A percentile compares a stretch with the other conserved stretches of the same genome.
Evolutionary conservation across 192 early-diverging fungal species (phyloP).

Genomic region (Phlyctochytrium bullatum): DNA sequence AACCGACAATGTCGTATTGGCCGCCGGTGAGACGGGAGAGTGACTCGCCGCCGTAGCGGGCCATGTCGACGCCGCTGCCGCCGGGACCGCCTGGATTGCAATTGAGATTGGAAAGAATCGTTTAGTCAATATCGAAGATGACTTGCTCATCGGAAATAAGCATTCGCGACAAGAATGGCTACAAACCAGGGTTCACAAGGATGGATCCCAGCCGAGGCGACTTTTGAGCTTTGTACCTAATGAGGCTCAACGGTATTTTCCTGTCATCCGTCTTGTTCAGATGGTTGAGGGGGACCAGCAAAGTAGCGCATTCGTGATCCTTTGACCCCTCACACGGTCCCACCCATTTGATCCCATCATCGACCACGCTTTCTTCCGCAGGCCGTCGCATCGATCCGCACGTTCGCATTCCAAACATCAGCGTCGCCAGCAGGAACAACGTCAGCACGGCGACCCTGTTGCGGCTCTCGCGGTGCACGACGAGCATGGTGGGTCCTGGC

Average conservation of each 20-base stretch:
- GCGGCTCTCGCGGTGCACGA: no score
- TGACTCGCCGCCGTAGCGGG: constrained; percentile 6
- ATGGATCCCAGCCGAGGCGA: constrained; percentile 8
- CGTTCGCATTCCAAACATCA: no score
- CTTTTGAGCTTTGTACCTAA: constrained; percentile 13
- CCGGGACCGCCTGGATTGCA: constrained; percentile 48
- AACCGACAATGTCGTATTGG: constrained; percentile 40
- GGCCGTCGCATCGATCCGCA: no score
- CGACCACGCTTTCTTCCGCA: no score
- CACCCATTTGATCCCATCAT: no score
- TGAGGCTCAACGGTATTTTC: constrained; percentile 22
- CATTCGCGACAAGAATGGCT: background rate
- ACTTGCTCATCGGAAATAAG: background rate
- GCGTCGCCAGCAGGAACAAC: no score
- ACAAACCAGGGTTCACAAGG: constrained; percentile 28
- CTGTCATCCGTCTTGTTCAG: constrained; percentile 1
- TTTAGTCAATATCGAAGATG: background rate
- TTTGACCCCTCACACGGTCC: no score
- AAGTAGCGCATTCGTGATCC: constrained; percentile 18
- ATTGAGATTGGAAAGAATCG: no score
- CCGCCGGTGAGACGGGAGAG: constrained; percentile 22
- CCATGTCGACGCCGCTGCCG: constrained; percentile 32
- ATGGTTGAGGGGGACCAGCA: constrained; percentile 38
- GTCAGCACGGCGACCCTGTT: no score
- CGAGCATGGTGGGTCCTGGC: no score